phyloP scores from a whole-genome alignment of 768 basidiomycete species.

The Porphyrellus cyaneotinctus region DNA sequence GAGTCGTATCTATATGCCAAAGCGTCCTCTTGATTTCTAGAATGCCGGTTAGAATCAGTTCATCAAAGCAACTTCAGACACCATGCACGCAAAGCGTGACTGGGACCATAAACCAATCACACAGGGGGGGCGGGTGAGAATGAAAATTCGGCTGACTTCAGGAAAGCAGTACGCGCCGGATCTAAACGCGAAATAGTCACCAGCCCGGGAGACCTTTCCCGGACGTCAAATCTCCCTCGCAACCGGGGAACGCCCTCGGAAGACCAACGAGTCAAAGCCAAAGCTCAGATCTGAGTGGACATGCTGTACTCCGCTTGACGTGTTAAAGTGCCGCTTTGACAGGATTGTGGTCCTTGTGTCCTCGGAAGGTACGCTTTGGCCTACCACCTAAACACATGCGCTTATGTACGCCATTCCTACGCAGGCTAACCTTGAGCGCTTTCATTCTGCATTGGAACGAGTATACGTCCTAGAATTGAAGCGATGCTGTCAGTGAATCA shows the following conservation, averaged over 20 bases:
- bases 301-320: neutral
- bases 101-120: too few species aligned
- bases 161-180: neutral
- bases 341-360: neutral
- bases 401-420: too few species aligned
- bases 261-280: neutral
- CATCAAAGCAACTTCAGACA: neutral
- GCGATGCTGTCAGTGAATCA: too few species aligned
- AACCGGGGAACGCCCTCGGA: neutral
- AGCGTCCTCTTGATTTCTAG: neutral
- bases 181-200: too few species aligned
- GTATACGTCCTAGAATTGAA: too few species aligned
- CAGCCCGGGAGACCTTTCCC: too few species aligned
- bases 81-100: neutral
- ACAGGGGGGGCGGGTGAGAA: too few species aligned
- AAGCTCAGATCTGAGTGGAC: neutral
- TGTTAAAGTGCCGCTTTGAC: neutral
- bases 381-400: neutral
- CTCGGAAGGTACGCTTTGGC: neutral
- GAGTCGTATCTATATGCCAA: neutral
- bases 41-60: too few species aligned
- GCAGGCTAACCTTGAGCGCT: too few species aligned
- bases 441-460: too few species aligned
- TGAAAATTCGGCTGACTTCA: too few species aligned
- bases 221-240: neutral